Percentiles rank a stretch among this genome's conserved stretches.
Conservation (phyloP, 345 rosid species). For the Salix suchowensis region DNA sequence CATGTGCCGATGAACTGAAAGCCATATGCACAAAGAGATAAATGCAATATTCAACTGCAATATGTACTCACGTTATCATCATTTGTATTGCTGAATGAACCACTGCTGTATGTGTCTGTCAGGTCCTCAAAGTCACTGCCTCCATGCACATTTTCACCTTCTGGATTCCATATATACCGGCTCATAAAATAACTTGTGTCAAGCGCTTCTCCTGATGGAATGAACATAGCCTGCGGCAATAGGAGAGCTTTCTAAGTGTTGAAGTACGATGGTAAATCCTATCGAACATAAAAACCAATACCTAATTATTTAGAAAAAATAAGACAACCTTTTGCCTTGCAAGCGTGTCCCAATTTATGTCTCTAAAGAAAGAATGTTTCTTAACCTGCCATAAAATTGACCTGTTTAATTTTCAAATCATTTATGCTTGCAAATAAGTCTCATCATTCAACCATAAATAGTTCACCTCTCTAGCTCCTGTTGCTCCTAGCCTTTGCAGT, state of each 20-base stretch:
- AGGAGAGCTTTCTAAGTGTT: conserved; percentile 10
- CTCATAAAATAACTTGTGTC: conserved; percentile 96
- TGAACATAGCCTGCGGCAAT: conserved; percentile 77
- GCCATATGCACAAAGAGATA: background rate
- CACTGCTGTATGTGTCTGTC: conserved; percentile 71
- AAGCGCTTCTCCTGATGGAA: conserved; percentile 75
- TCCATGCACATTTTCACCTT: conserved; percentile 71
- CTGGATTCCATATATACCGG: conserved; percentile 85
- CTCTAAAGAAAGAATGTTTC: conserved; percentile 71
- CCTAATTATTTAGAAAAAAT: background rate
- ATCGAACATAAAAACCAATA: background rate
- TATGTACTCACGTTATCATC: conserved; percentile 65
- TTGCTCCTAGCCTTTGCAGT: conserved; percentile 86
- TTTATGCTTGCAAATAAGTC: conserved; percentile 4
- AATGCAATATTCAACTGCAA: background rate
- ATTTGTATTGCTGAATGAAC: conserved; percentile 58
- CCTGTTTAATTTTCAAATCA: conserved; percentile 12
- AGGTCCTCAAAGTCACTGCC: conserved; percentile 77
- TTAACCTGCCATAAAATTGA: conserved; percentile 53
- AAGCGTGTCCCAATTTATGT: conserved; percentile 92
- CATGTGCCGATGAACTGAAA: background rate
- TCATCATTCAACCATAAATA: conserved; percentile 9
- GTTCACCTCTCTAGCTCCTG: conserved; percentile 81
- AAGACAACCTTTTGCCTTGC: conserved; percentile 79
- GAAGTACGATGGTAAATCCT: conserved; percentile 1